A percentile compares a stretch with the other conserved stretches of the same genome.
phyloP scores from a whole-genome alignment of 1,284 basidiomycete genomes.

The Malassezia brasiliensis region DNA sequence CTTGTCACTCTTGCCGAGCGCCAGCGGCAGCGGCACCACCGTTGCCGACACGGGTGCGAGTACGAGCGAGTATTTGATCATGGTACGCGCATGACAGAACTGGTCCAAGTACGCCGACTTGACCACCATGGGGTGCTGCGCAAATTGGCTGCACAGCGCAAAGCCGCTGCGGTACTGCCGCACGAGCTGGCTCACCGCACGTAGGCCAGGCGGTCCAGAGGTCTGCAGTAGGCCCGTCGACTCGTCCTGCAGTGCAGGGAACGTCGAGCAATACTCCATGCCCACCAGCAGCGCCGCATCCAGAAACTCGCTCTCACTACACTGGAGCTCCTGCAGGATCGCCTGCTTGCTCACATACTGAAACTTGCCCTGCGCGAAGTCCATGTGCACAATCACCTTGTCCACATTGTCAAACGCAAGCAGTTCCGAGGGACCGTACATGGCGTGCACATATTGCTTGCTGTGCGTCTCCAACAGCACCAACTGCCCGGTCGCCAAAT shows the following conservation, averaged over 20 bases:
- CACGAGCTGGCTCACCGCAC: constrained; percentile 50
- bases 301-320: constrained; percentile 84
- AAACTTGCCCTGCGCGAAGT: constrained; percentile 52
- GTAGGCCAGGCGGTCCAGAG: constrained; percentile 27
- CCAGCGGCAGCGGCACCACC: constrained; percentile 77
- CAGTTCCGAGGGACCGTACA: constrained; percentile 81
- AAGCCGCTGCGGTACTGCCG: constrained; percentile 37
- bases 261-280: constrained; percentile 68
- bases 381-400: constrained; percentile 77
- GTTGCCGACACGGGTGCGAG: constrained; percentile 74
- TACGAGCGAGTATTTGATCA: constrained; percentile 86
- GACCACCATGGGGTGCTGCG: constrained; percentile 61
- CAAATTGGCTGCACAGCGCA: constrained; percentile 31
- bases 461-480: constrained; percentile 87
- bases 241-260: constrained; percentile 65
- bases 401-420: constrained; percentile 78
- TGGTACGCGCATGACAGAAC: constrained; percentile 78
- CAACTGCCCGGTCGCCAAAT: constrained; percentile 85
- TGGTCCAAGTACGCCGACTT: constrained; percentile 68
- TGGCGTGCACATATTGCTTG: constrained; percentile 87
- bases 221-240: constrained; percentile 24
- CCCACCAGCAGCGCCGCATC: constrained; percentile 86
- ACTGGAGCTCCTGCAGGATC: constrained; percentile 64
- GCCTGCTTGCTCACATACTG: constrained; percentile 72
- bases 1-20: constrained; percentile 50